Percentiles rank a stretch among this genome's conserved stretches.
Evolutionary conservation across 768 basidiomycete genomes (phyloP).

Genomic region (Mycena metata): DNA sequence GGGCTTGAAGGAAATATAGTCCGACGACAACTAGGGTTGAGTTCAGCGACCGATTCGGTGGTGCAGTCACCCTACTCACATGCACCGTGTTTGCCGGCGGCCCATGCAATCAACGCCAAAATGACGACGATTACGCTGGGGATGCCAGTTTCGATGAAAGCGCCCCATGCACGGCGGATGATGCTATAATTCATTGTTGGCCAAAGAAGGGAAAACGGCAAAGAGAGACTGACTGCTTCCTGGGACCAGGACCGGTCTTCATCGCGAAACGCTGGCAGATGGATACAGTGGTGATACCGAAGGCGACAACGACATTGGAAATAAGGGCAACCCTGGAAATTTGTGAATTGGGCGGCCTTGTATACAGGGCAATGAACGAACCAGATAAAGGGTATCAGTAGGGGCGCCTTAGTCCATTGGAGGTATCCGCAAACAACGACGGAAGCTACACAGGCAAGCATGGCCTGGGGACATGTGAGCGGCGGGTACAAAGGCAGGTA

Average conservation of each 20-base stretch:
- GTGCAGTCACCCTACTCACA: not conserved
- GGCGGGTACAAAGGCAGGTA: not conserved
- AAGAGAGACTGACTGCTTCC: conserved; percentile 3
- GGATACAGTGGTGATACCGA: conserved; percentile 29
- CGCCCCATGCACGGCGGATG: conserved; percentile 15
- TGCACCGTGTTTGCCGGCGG: conserved; percentile 7
- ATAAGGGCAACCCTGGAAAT: conserved; percentile 26
- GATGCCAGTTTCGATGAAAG: conserved; percentile 32
- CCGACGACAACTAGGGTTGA: conserved; percentile 20
- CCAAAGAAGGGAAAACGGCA: not conserved
- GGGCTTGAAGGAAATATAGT: conserved; percentile 32
- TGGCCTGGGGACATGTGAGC: not conserved
- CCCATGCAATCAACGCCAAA: conserved; percentile 33
- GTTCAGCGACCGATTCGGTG: not conserved
- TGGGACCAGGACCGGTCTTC: not conserved
- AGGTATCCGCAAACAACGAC: conserved; percentile 31
- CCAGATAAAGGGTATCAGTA: conserved; percentile 20
- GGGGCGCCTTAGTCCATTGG: conserved; percentile 22
- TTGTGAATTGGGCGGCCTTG: not conserved
- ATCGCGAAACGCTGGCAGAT: conserved; percentile 33
- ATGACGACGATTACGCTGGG: conserved; percentile 29
- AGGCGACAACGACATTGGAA: conserved; percentile 23
- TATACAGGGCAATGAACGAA: not conserved
- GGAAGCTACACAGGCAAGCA: conserved; percentile 24
- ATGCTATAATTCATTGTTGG: not conserved